Percentiles rank a stretch among this genome's conserved stretches.
phyloP scores from a whole-genome alignment of 2,329 filamentous ascomycete species.

The Trichoderma sp. region DNA sequence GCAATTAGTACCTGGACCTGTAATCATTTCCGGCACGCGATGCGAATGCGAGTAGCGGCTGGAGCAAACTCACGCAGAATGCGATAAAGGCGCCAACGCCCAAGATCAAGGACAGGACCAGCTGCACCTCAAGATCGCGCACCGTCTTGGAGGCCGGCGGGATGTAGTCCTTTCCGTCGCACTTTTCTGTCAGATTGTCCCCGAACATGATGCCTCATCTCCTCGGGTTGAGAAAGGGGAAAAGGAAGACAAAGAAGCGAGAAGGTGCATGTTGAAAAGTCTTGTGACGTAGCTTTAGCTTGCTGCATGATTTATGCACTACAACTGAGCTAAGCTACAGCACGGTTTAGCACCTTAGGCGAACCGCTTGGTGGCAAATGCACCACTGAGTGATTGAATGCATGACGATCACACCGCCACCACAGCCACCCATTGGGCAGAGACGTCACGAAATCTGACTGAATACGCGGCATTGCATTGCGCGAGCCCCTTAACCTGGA shows the following conservation, averaged over 20 bases:
- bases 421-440: background rate
- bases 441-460: background rate
- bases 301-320: slow-evolving; percentile 13
- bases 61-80: slow-evolving; percentile 63
- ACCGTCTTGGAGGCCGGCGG: slow-evolving; percentile 27
- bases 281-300: slow-evolving; percentile 15
- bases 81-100: slow-evolving; percentile 69
- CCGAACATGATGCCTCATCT: slow-evolving; percentile 20
- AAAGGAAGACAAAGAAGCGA: background rate
- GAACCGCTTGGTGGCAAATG: slow-evolving; percentile 1
- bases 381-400: background rate
- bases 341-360: background rate
- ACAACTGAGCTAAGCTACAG: background rate
- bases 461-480: background rate
- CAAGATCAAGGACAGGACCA: slow-evolving; percentile 68
- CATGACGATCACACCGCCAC: slow-evolving; percentile 12
- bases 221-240: background rate
- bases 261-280: background rate
- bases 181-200: slow-evolving; percentile 24
- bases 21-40: background rate
- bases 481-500: background rate
- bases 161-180: slow-evolving; percentile 27
- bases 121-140: slow-evolving; percentile 60
- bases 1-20: background rate
- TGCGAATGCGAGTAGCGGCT: background rate